These are phyloP conservation scores for Penicillium rolfsii DNA, from an alignment of 2,329 filamentous ascomycete genomes.

Conservation along the genomic window DNA sequence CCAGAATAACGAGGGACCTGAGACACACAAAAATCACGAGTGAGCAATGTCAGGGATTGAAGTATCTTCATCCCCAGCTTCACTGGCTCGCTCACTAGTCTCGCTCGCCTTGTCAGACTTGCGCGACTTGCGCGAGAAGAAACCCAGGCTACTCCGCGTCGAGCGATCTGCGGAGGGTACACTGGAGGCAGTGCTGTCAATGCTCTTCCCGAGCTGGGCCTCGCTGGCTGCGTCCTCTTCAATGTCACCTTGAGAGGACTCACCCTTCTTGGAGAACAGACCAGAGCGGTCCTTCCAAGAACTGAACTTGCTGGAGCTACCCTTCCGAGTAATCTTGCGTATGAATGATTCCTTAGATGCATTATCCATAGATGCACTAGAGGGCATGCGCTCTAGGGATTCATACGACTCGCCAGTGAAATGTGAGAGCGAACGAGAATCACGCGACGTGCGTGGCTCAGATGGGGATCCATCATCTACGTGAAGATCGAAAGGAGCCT, in stretches of 20 bases:
- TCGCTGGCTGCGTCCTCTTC: constrained; percentile 49
- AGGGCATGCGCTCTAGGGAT: constrained; percentile 52
- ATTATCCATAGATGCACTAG: constrained; percentile 47
- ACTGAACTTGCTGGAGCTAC: constrained; percentile 56
- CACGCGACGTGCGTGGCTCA: constrained; percentile 49
- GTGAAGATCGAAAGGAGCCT: constrained; percentile 35
- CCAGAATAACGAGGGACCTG: constrained; percentile 6
- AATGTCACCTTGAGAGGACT: constrained; percentile 48
- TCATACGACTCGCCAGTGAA: constrained; percentile 53
- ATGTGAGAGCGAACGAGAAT: constrained; percentile 50
- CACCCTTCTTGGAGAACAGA: constrained; percentile 52
- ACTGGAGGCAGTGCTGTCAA: constrained; percentile 48
- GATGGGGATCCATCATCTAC: constrained; percentile 48
- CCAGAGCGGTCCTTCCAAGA: constrained; percentile 56
- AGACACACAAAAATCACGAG: constrained; percentile 12
- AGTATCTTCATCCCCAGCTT: constrained; percentile 48
- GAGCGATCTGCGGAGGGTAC: constrained; percentile 48
- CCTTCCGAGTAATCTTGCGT: constrained; percentile 56
- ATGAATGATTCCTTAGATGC: constrained; percentile 54
- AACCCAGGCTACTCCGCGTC: constrained; percentile 49
- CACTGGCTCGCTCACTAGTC: constrained; percentile 49
- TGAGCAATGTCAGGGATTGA: constrained; percentile 38
- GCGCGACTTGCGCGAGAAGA: constrained; percentile 53
- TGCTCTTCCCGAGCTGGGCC: constrained; percentile 47
- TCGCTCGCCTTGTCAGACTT: constrained; percentile 50